phyloP scores from a whole-genome alignment of 2,329 filamentous ascomycete species.

The Ascochyta rabiei region DNA sequence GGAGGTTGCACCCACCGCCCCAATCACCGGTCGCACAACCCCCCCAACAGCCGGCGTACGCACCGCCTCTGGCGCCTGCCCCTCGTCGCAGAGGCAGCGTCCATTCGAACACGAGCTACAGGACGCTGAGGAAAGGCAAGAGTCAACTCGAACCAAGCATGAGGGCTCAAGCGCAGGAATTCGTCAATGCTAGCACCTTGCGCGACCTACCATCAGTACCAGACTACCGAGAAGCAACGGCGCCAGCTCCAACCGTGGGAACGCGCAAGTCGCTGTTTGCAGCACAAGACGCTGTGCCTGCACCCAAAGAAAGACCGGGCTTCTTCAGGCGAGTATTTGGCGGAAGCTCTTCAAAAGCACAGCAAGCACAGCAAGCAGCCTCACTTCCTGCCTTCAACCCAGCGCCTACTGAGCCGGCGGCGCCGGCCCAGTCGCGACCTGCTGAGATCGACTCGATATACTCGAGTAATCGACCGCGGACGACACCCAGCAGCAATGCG shows the following conservation, averaged over 20 bases:
- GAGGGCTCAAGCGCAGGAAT: constrained; percentile 55
- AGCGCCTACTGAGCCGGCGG: constrained; percentile 24
- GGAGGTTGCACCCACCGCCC: constrained; percentile 56
- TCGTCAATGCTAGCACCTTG: constrained; percentile 55
- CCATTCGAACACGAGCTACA: constrained; percentile 60
- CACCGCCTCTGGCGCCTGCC: constrained; percentile 49
- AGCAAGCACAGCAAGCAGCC: constrained; percentile 41
- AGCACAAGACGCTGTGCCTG: constrained; percentile 46
- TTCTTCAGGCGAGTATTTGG: constrained; percentile 96
- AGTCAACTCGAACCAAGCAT: constrained; percentile 51
- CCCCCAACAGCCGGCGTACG: constrained; percentile 47
- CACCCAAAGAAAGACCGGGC: constrained; percentile 70
- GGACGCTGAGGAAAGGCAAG: constrained; percentile 51
- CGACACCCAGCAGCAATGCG: constrained; percentile 49
- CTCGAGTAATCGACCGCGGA: constrained; percentile 43
- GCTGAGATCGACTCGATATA: constrained; percentile 40
- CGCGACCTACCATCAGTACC: constrained; percentile 52
- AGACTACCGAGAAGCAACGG: constrained; percentile 55
- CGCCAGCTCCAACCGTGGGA: constrained; percentile 60
- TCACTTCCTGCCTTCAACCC: constrained; percentile 8
- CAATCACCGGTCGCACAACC: constrained; percentile 49
- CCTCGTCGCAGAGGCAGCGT: constrained; percentile 64
- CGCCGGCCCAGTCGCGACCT: constrained; percentile 27
- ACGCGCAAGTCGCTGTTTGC: constrained; percentile 55
- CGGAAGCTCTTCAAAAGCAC: constrained; percentile 63